Evolutionary conservation across 2,329 filamentous ascomycete genomes (phyloP), one percentile per base, ranked within the genome.

Genomic region (Cordyceps pruinosa): DNA sequence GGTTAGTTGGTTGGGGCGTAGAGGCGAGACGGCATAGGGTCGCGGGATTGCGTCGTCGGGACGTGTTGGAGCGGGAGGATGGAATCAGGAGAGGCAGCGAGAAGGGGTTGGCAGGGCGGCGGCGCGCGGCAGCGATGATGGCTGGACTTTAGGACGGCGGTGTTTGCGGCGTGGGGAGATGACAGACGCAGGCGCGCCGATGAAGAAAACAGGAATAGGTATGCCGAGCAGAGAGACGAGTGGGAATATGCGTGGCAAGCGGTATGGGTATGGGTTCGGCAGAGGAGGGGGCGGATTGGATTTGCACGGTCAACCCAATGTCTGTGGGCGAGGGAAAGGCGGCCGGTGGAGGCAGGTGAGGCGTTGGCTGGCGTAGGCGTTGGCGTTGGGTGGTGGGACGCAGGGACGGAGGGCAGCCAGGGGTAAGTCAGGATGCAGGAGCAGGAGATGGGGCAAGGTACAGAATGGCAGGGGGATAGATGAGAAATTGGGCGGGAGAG

Each of bases 351-450:
- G 23, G 48, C 21, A 28, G 26, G 28, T 9, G 39, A 53, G 50
- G 50, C 39, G 28, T 30, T 44, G 50, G 25, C n/a, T n/a, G n/a
- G n/a, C n/a, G n/a, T n/a, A n/a, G n/a, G n/a, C n/a, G n/a, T n/a
- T n/a, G n/a, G 12, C 30, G 30, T 32, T 32, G 30, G 30, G 30
- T 32, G 30, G 50, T 53, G 50, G 50, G 50, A 53, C 37, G 21
- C 9, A 35, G 23, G 30, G n/a, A n/a, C n/a, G n/a, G n/a, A n/a
- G n/a, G n/a, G 46, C 17, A 7, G 23, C 51, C 51, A 54, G 51
- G 51, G 51, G 51, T 46, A 17, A n/a, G 37, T 41, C 37, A 46
- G 51, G 51, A 46, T n/a, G n/a, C 30, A 37, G n/a, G 42, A 54
- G 30, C 34, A 19, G 37, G 42, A 39, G 25, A 41, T 10, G 46